Base-by-base conservation (phyloP, 495 filamentous ascomycete species). In the Tuber calosporum region DNA sequence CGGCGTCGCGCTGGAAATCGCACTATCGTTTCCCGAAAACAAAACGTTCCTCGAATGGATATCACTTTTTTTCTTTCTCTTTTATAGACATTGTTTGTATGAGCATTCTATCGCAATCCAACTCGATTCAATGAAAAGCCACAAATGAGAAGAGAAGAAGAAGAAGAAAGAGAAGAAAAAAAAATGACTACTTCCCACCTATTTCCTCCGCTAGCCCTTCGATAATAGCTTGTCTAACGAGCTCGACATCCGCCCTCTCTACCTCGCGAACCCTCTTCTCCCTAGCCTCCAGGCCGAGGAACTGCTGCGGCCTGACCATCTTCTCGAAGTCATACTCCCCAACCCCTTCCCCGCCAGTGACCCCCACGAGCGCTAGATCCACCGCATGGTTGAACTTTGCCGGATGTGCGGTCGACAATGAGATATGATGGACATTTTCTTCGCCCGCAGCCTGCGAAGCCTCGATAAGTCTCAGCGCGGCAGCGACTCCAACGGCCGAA, bases 361-460 rank as follows among this genome's bases (percentile, higher is more conserved):
- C 85, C 34, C 85, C 87, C 37, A 87, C 86, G 82, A 97, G 83
- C 1, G 93, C 93, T 45, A 89, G 77, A 72, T 90, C 87, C 6
- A 98, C 93, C 0, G 91, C 93, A 67, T 87, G 86, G 15, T 88
- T 88, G 81, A 97, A 97, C 83, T 98, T 98, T 58, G 94, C 94
- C 4, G 94, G 94, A 84, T 97, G 94, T 13, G 94, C 94, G 2
- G 94, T 98, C 7, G 92, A 91, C 7, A 97, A 87, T 4, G 92
- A 88, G 81, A 99, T 91, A 79, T 92, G 90, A 70, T 86, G 84
- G 30, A 83, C 84, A 26, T 82, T 79, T 13, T 85, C 82, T 37
- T 83, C 77, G 13, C 66, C 38, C 4, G 69, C 75, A 6, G 40
- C 38, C 70, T 73, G 70, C 20, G 84, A 82, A n/a, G 86, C 84